Percentiles rank a stretch among this genome's conserved stretches.
These are phyloP conservation scores for Rhizopogon sp. DNA, from an alignment of 768 basidiomycete genomes.

Conservation along the genomic window DNA sequence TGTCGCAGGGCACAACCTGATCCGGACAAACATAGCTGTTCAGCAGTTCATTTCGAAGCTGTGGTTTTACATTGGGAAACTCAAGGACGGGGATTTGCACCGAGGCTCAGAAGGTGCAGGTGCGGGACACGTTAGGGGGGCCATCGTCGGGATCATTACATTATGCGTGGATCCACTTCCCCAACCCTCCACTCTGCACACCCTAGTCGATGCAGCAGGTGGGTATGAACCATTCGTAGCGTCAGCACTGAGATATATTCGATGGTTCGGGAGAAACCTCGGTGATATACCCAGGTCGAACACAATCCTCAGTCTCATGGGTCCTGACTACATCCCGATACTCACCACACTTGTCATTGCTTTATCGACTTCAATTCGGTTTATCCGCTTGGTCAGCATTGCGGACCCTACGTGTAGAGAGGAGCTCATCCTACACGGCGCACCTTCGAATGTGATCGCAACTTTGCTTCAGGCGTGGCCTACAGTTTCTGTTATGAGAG, in stretches of 20 bases:
- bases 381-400: background rate
- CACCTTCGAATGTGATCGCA: background rate
- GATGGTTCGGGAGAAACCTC: background rate
- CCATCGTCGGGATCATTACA: background rate
- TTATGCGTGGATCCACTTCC: background rate
- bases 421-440: background rate
- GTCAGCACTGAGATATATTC: background rate
- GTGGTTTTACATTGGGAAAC: background rate
- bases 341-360: background rate
- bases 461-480: background rate
- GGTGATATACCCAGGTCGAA: too few species aligned
- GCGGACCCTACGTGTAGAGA: background rate
- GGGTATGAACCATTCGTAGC: background rate
- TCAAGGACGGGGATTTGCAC: background rate
- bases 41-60: background rate
- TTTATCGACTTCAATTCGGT: background rate
- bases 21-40: background rate
- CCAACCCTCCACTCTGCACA: background rate
- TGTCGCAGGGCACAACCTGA: background rate
- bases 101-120: background rate
- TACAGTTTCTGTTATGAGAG: background rate
- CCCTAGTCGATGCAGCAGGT: background rate
- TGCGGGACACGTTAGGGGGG: background rate
- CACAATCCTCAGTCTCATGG: background rate
- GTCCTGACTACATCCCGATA: background rate